Evolutionary conservation across 1,139 yeast genomes (phyloP), one percentile per base, ranked within the genome.

Genomic region (Meyerozyma guilliermondii): DNA sequence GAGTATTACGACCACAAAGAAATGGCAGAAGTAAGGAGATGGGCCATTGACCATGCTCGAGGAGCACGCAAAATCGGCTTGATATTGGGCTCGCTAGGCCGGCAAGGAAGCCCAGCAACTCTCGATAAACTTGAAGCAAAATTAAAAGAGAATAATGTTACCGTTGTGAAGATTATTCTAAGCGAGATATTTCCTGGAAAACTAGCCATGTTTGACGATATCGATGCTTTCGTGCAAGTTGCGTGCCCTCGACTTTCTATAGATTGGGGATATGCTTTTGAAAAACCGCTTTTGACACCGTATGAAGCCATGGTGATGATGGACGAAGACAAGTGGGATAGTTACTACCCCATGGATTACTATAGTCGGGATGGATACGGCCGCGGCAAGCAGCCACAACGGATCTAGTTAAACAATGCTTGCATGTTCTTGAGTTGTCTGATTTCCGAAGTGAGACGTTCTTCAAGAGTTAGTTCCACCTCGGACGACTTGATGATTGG

Each of bases 221-320:
- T 92, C 17, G 98, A 92, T 63, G 95, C 91, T 5, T 92, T 95
- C 74, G 86, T 92, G 16, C 99, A 92, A 62, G 96, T 92, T 4
- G 99, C 98, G 0, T 92, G 99, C 60, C 99, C 99, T 0, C 71
- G 99, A 52, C 69, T 92, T 41, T 87, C 96, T 2, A 92, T 92
- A 37, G 99, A 92, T 61, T 92, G 99, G 99, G 99, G 99, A 1
- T 92, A 94, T 60, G 98, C 98, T 0, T 92, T 92, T 58, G 81
- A 83, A 45, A 87, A 86, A 58, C 99, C 99, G 0, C 68, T 92
- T 38, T 66, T 92, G 44, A 91, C 98, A 0, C 98, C 99, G 0
- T 92, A 94, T 60, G 99, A 92, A 58, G 91, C 97, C 0, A 89
- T 87, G 89, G 96, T 91, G 4, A 77, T 89, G 74, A 63, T 92